Evolutionary conservation across 768 basidiomycete species (phyloP), one percentile per base, ranked within the genome.

Genomic region (Boletus vinaceobasis): DNA sequence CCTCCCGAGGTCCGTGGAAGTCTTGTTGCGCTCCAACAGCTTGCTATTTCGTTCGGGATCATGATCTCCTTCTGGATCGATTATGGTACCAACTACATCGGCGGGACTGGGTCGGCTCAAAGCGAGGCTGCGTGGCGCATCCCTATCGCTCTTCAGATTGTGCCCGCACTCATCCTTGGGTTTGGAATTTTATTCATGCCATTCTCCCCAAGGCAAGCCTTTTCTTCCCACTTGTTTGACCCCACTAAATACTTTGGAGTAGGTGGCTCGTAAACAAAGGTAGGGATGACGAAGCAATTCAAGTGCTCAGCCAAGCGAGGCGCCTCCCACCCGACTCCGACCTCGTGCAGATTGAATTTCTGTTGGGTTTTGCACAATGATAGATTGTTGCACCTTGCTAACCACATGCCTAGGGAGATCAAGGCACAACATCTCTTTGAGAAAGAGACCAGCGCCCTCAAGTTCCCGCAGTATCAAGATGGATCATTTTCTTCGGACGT

Each of bases 1-100:
- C 89, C 90, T 27, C 87, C 89, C 4, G 90, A 90, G 71, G 87
- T 92, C 15, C 82, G 90, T 58, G 90, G 90, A 13, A 85, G 84
- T 66, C 73, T 92, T 36, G 88, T 91, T 48, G 88, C 87, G 4
- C 78, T 92, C 9, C 90, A 91, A 66, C 90, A 91, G 66, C 75
- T 91, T 19, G 86, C 88, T 3, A 92, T 92, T 67, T 87, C 87
- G 2, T 88, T 88, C 61, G 86, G 87, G 21, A 89, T 88, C 66
- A 83, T 88, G 84, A 59, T 88, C 26, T 75, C 71, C 6, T 77
- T 76, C 72, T 80, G 74, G 73, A 77, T 77, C 55, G 73, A 74
- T 46, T 76, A 74, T 49, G 74, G 76, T 21, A 86, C 84, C 27
- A 88, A 89, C 71, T 86, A 81, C 68, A 88, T 88, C 44, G 86